These are phyloP conservation scores for Blastomyces gilchristii DNA, from an alignment of 2,329 filamentous ascomycete species.

Conservation along the genomic window DNA sequence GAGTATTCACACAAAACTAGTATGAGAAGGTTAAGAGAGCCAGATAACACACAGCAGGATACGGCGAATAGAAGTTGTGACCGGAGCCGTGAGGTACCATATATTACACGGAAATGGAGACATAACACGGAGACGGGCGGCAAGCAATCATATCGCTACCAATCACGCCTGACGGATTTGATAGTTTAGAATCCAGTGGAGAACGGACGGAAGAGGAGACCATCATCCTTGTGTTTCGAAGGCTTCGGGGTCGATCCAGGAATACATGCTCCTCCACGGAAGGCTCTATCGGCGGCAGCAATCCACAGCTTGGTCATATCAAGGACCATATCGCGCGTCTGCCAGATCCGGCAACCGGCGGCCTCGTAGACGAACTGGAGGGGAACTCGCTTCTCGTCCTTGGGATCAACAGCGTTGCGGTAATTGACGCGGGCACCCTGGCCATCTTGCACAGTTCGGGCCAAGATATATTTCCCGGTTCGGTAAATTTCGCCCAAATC, in stretches of 20 bases:
- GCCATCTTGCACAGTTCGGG: conserved; percentile 10
- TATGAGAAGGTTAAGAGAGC: background rate
- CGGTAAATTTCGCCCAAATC: conserved; percentile 14
- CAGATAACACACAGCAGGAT: background rate
- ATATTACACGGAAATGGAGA: background rate
- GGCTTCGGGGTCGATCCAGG: conserved; percentile 3
- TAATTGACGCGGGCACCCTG: conserved; percentile 35
- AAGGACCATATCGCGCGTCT: conserved; percentile 44
- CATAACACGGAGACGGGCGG: background rate
- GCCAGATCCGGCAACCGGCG: conserved; percentile 53
- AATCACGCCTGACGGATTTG: background rate
- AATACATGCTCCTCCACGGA: conserved; percentile 32
- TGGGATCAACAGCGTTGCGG: conserved; percentile 37
- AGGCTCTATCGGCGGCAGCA: conserved; percentile 32
- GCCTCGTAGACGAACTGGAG: conserved; percentile 53
- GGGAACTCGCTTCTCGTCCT: conserved; percentile 36
- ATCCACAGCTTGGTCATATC: conserved; percentile 47
- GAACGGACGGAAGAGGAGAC: background rate
- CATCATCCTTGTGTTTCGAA: background rate
- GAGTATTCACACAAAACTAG: background rate
- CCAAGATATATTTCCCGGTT: conserved; percentile 12
- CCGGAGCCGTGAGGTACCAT: background rate
- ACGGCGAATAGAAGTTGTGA: background rate
- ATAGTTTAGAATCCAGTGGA: background rate
- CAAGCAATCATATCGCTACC: background rate